Evolutionary conservation across 176 grass and related monocot genomes (phyloP).

Genomic region (Olyra latifolia): DNA sequence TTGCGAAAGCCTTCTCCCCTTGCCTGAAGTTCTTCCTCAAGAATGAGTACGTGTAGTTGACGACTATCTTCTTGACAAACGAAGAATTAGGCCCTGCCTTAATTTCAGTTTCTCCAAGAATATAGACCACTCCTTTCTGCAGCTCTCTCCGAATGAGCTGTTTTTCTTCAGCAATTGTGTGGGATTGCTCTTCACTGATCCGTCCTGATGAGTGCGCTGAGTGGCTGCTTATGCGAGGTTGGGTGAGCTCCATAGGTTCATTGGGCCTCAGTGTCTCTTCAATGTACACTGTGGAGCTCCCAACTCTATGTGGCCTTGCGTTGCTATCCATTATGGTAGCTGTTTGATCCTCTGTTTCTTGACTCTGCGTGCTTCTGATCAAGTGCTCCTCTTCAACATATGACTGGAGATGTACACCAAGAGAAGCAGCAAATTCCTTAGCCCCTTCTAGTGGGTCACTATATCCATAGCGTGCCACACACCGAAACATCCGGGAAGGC

Average conservation of each 20-base stretch:
- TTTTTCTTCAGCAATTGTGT: constrained; percentile 3
- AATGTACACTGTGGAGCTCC: constrained; percentile 10
- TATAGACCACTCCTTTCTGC: constrained; percentile 54
- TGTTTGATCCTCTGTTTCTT: constrained; percentile 16
- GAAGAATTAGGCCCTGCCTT: constrained; percentile 13
- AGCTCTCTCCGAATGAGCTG: constrained; percentile 33
- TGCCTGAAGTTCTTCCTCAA: constrained; percentile 58
- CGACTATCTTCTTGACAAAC: constrained; percentile 49
- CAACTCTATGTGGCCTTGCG: background rate
- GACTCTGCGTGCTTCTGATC: background rate
- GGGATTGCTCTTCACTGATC: background rate
- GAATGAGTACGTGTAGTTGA: constrained; percentile 52
- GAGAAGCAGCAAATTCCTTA: constrained; percentile 30
- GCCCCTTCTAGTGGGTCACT: constrained; percentile 32
- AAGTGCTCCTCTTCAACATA: constrained; percentile 35
- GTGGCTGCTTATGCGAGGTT: background rate
- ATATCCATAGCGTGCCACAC: constrained; percentile 57
- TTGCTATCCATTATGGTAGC: background rate
- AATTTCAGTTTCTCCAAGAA: constrained; percentile 52
- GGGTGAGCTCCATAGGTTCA: background rate
- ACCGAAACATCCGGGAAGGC: constrained; percentile 40
- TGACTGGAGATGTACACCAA: constrained; percentile 24
- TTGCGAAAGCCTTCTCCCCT: constrained; percentile 42
- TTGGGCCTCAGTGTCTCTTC: background rate
- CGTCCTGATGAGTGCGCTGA: background rate